phyloP scores from a whole-genome alignment of 2,329 filamentous ascomycete species.

The Fusarium sp. region DNA sequence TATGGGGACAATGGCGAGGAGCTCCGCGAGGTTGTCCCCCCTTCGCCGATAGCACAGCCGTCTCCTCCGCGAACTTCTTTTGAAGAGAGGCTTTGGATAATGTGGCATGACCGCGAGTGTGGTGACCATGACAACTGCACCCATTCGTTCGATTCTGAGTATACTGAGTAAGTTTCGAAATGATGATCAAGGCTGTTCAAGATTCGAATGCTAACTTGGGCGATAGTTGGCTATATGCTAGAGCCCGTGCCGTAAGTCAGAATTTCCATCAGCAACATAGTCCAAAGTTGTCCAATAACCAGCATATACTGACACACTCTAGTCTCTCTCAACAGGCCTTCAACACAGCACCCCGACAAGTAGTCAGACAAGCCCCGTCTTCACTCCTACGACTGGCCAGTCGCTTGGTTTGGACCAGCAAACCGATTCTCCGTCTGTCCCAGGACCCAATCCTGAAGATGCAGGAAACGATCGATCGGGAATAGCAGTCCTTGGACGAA shows the following conservation, averaged over 20 bases:
- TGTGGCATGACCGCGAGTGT: neutral
- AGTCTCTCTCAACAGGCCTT: neutral
- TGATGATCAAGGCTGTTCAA: neutral
- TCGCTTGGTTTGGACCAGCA: neutral
- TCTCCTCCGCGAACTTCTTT: neutral
- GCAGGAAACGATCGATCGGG: fast-evolving
- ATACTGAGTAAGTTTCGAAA: neutral
- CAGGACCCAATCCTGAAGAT: fast-evolving
- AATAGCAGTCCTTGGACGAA: neutral
- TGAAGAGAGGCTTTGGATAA: neutral
- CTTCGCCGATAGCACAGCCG: neutral
- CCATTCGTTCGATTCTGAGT: neutral
- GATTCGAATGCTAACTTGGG: neutral
- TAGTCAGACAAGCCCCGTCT: no score
- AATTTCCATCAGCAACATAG: neutral
- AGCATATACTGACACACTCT: neutral
- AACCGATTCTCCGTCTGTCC: no score
- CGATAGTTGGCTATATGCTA: neutral
- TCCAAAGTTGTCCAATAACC: neutral
- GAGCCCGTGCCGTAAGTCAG: neutral
- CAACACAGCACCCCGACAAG: neutral
- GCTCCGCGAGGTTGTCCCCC: neutral
- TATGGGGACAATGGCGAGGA: neutral
- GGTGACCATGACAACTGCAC: neutral
- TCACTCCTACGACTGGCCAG: no score